Evolutionary conservation across 129 eudicot genomes (phyloP).

Genomic region (Silybum marianum): DNA sequence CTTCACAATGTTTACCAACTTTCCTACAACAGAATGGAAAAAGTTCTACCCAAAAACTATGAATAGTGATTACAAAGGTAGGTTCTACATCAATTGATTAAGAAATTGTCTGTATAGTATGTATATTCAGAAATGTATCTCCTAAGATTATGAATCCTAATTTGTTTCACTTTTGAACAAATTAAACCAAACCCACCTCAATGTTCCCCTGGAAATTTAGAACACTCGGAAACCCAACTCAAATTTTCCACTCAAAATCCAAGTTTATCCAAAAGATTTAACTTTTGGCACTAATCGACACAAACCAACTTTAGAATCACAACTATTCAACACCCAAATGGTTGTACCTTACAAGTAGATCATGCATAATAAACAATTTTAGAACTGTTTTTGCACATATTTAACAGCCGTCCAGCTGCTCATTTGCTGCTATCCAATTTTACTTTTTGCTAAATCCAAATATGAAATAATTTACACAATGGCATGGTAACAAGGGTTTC

Average conservation of each 20-base stretch:
- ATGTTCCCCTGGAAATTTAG: too few species aligned
- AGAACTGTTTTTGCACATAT: background rate
- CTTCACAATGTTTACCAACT: slow-evolving; percentile 10
- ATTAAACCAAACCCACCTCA: too few species aligned
- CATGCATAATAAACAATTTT: too few species aligned
- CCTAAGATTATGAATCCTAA: slow-evolving; percentile 1
- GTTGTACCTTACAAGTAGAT: background rate
- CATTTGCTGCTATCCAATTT: background rate
- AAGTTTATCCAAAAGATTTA: background rate
- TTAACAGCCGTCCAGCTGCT: background rate
- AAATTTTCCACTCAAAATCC: background rate
- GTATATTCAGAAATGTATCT: background rate
- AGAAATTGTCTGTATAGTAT: slow-evolving; percentile 6
- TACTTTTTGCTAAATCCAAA: background rate
- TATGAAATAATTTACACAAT: background rate
- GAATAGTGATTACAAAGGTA: background rate
- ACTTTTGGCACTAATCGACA: background rate
- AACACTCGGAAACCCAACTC: background rate
- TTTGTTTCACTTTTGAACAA: background rate
- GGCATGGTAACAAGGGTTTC: background rate
- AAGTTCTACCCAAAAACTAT: background rate
- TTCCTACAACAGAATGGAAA: slow-evolving; percentile 11
- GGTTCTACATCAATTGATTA: background rate
- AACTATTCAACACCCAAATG: slow-evolving; percentile 23
- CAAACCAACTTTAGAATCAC: slow-evolving; percentile 8